A percentile compares a stretch with the other conserved stretches of the same genome.
Conservation (phyloP, 441 rosid genomes). For the Corymbia citriodora region DNA sequence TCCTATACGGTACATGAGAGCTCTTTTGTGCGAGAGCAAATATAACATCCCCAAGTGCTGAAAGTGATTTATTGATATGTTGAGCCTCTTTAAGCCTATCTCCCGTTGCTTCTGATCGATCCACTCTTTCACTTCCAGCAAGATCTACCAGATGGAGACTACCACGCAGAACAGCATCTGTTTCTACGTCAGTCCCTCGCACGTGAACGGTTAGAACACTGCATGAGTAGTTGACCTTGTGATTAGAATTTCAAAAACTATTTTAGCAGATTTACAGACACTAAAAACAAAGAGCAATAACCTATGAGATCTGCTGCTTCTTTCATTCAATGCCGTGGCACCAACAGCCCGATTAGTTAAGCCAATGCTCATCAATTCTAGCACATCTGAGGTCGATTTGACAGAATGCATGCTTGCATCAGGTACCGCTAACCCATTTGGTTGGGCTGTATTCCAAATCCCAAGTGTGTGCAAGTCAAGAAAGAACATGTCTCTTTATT, state of each 20-base stretch:
- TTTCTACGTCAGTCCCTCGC: conserved; percentile 44
- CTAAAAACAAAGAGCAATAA: conserved; percentile 17
- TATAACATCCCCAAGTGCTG: conserved; percentile 18
- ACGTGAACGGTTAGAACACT: conserved; percentile 17
- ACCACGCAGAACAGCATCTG: conserved; percentile 63
- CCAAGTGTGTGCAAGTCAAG: conserved; percentile 89
- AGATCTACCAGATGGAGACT: conserved; percentile 32
- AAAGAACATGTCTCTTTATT: conserved; percentile 15
- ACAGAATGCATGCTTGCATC: conserved; percentile 90
- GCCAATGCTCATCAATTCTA: conserved; percentile 80
- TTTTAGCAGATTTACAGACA: not conserved
- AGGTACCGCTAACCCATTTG: conserved; percentile 93
- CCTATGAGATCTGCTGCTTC: conserved; percentile 98
- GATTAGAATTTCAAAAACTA: conserved; percentile 2
- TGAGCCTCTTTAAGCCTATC: conserved; percentile 20
- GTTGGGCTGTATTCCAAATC: conserved; percentile 72
- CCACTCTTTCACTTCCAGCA: conserved; percentile 22
- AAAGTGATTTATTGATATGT: conserved; percentile 17
- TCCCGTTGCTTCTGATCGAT: conserved; percentile 16
- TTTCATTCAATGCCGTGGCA: conserved; percentile 89
- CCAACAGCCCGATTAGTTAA: conserved; percentile 82
- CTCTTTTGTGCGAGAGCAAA: conserved; percentile 13
- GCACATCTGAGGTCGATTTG: conserved; percentile 70
- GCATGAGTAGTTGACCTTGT: not conserved
- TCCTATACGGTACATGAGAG: conserved; percentile 13